A percentile compares a stretch with the other conserved stretches of the same genome.
Evolutionary conservation across 2,329 filamentous ascomycete species (phyloP).

Genomic region (Dryadomyces quercivorus): DNA sequence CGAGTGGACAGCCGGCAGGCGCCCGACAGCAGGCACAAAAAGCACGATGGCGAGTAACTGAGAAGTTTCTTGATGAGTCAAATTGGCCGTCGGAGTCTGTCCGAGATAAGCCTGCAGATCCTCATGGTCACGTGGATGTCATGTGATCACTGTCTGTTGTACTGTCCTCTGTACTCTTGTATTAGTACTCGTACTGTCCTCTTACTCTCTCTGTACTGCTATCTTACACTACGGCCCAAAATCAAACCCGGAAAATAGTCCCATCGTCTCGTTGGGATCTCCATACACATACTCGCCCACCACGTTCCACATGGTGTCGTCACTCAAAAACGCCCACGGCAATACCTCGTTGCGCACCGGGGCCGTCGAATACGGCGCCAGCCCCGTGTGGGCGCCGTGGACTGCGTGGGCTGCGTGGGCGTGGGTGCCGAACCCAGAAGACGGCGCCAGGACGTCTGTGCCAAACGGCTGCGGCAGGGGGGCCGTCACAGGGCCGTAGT

Average conservation of each 20-base stretch:
- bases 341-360: background rate
- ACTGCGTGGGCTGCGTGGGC: background rate
- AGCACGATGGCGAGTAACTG: background rate
- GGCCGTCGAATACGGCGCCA: background rate
- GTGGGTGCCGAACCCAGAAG: background rate
- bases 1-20: background rate
- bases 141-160: background rate
- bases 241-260: conserved; percentile 1
- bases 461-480: background rate
- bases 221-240: background rate
- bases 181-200: background rate
- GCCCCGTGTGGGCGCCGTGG: background rate
- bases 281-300: conserved; percentile 3
- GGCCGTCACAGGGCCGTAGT: background rate
- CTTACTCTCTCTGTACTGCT: too few species aligned
- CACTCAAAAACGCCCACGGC: conserved; percentile 2
- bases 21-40: background rate
- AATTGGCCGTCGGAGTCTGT: background rate
- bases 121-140: background rate
- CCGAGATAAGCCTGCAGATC: background rate
- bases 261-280: background rate
- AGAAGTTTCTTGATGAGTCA: background rate
- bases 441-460: background rate
- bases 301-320: conserved; percentile 4
- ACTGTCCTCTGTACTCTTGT: background rate